Base-by-base conservation (phyloP, 2,329 filamentous ascomycete species). In the Bipolaris sorokiniana region DNA sequence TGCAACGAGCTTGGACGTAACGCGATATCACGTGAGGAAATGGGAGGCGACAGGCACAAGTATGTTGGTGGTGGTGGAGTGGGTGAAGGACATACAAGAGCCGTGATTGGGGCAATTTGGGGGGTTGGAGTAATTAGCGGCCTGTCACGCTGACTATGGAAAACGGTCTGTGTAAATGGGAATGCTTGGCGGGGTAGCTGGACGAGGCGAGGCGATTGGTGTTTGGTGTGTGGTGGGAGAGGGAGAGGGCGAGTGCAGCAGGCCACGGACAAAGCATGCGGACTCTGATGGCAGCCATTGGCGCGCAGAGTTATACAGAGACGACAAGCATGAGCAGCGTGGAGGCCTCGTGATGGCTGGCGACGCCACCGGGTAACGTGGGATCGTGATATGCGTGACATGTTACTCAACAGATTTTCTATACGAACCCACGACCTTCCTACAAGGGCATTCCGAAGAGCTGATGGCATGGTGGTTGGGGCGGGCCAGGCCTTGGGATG, bases 191-290 rank as follows among this genome's bases (percentile, higher is more conserved):
- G 57, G 57, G 53, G 51, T 48, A 59, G 46, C n/a, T 36, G 41
- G 45, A 31, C 13, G 26, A 28, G 41, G 13, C 41, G 51, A 31
- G 26, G 48, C 56, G 46, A 56, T 46, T 53, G 49, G 56, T 50
- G 50, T 56, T 60, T 58, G 59, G 64, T 54, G 48, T 33, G 58
- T 60, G 58, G 58, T 61, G 62, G 64, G 58, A 55, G 59, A 63
- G 62, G 64, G 58, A 55, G 59, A 63, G 56, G 58, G 45, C 58
- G 56, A 59, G 45, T 56, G 61, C 59, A 42, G 18, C 23, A 40
- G 47, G 33, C 23, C 45, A 33, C 61, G 45, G 56, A 45, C 42
- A 54, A 59, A 63, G 62, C 65, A 66, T 68, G 61, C 61, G 51
- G 58, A 31, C 20, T 54, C n/a, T 33, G 7, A 22, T 9, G 46